These are phyloP conservation scores for Hypoxylon fragiforme DNA, from an alignment of 495 filamentous ascomycete genomes.

Conservation along the genomic window DNA sequence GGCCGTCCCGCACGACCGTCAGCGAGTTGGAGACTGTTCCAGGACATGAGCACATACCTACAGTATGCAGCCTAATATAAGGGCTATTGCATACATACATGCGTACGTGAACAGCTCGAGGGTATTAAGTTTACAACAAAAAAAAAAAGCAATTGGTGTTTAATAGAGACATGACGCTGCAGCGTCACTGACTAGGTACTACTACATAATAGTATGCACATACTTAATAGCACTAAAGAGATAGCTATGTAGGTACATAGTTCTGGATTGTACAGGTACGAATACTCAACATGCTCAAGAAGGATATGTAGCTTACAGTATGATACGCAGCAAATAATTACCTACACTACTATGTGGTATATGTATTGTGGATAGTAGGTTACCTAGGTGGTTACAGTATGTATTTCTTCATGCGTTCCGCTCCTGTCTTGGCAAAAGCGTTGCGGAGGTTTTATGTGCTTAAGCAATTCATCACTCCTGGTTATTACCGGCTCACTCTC, in stretches of 20 bases:
- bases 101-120: background rate
- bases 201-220: too few relatives aligned
- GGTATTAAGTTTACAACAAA: too few relatives aligned
- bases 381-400: background rate
- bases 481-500: conserved; percentile 16
- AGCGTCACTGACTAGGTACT: too few relatives aligned
- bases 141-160: too few relatives aligned
- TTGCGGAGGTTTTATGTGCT: background rate
- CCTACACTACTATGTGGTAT: background rate
- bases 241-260: too few relatives aligned
- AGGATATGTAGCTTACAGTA: background rate
- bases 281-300: background rate
- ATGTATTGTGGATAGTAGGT: background rate
- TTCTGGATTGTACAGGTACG: too few relatives aligned
- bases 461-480: background rate
- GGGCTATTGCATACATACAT: background rate
- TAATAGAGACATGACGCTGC: background rate
- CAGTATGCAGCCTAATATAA: conserved; percentile 26
- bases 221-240: too few relatives aligned
- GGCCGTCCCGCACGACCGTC: conserved; percentile 21
- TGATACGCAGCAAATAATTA: background rate
- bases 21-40: conserved; percentile 29
- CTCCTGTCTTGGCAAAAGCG: too few relatives aligned
- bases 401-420: background rate
- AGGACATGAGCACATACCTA: conserved; percentile 13